Evolutionary conservation across 2,329 filamentous ascomycete species (phyloP).

Genomic region (Botrytis fabae): DNA sequence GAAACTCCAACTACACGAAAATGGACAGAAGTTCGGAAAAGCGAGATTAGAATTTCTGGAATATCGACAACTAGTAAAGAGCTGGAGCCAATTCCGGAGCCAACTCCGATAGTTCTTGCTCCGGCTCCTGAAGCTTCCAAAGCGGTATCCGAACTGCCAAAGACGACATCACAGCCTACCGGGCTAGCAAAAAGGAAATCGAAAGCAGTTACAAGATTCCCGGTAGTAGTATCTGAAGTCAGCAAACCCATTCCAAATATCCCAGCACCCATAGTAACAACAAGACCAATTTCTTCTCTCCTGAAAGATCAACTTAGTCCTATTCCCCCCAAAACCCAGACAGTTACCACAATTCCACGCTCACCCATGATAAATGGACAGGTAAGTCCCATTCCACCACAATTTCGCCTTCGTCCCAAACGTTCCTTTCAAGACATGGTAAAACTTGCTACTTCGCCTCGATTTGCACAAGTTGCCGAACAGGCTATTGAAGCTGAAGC

Average conservation of each 20-base stretch:
- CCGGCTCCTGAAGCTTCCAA: not conserved
- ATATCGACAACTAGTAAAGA: not conserved
- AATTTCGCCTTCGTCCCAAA: constrained; percentile 13
- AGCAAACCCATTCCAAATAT: not conserved
- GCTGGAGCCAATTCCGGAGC: not conserved
- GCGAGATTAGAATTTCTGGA: not conserved
- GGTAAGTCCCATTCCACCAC: constrained; percentile 5
- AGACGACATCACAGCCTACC: not conserved
- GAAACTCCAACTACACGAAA: not conserved
- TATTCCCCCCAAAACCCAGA: not conserved
- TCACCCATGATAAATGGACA: constrained; percentile 7
- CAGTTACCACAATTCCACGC: not conserved
- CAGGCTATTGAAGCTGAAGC: constrained; percentile 23
- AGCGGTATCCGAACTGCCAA: not conserved
- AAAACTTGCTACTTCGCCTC: not conserved
- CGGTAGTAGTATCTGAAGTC: not conserved
- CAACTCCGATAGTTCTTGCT: not conserved
- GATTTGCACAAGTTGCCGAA: constrained; percentile 18
- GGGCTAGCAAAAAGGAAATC: not conserved
- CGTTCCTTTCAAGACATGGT: constrained; percentile 21
- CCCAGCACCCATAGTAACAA: not conserved
- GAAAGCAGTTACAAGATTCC: not conserved
- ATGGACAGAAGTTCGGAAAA: not conserved
- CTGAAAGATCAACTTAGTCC: not conserved
- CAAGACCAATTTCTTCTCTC: not conserved